These are phyloP conservation scores for Setaria viridis DNA, from an alignment of 202 grass and related monocot genomes.

Conservation along the genomic window DNA sequence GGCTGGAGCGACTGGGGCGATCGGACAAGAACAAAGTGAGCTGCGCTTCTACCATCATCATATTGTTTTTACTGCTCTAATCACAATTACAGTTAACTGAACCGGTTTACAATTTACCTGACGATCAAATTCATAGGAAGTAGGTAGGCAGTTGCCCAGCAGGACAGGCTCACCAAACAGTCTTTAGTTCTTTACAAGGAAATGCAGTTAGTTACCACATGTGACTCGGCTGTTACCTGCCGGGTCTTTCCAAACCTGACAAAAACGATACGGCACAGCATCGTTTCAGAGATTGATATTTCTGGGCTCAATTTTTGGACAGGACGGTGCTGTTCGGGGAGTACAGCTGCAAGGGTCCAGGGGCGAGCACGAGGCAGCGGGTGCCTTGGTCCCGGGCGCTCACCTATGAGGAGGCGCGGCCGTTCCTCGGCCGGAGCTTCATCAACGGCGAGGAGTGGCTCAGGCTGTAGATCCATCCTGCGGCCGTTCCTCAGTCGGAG, in stretches of 20 bases:
- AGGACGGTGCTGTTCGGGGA: conserved; percentile 87
- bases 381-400: conserved; percentile 85
- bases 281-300: conserved; percentile 11
- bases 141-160: neutral
- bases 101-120: neutral
- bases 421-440: conserved; percentile 69
- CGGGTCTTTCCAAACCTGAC: conserved; percentile 6
- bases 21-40: conserved; percentile 68
- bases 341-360: conserved; percentile 73
- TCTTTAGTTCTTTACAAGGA: neutral
- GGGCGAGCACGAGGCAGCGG: conserved; percentile 64
- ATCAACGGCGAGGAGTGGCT: conserved; percentile 90
- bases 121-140: neutral
- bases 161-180: conserved; percentile 44
- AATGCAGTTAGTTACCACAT: conserved; percentile 38
- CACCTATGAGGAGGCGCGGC: conserved; percentile 73
- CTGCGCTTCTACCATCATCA: neutral
- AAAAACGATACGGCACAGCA: neutral
- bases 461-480: conserved; percentile 51
- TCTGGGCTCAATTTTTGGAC: conserved; percentile 14
- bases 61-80: neutral
- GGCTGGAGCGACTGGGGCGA: conserved; percentile 96
- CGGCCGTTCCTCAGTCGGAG: conserved; percentile 47
- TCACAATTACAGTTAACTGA: neutral
- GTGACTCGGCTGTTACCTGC: conserved; percentile 21